Evolutionary conservation across 495 filamentous ascomycete species (phyloP).

Genomic region (Xylaria curta): DNA sequence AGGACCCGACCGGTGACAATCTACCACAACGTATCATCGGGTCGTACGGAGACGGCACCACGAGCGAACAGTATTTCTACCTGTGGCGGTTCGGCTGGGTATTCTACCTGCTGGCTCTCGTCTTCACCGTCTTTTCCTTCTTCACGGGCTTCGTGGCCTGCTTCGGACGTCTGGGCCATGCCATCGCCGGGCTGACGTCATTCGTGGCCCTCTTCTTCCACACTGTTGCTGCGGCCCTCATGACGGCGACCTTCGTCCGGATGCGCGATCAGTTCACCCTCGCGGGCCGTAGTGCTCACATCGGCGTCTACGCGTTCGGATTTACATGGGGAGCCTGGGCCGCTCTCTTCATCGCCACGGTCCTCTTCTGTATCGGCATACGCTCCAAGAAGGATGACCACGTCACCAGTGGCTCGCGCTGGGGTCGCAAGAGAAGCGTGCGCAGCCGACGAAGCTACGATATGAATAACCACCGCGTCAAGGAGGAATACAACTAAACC

Average conservation of each 20-base stretch:
- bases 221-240: constrained; percentile 54
- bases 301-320: constrained; percentile 78
- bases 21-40: constrained; percentile 53
- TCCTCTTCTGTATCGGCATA: constrained; percentile 70
- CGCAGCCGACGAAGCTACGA: constrained; percentile 54
- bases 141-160: constrained; percentile 59
- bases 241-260: constrained; percentile 71
- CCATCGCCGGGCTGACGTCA: constrained; percentile 47
- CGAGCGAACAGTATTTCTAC: constrained; percentile 57
- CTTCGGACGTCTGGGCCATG: constrained; percentile 56
- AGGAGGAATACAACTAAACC: constrained; percentile 68
- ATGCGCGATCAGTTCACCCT: constrained; percentile 72
- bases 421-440: constrained; percentile 45
- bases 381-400: constrained; percentile 26
- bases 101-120: constrained; percentile 74
- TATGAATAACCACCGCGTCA: constrained; percentile 59
- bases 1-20: constrained; percentile 36
- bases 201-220: constrained; percentile 52
- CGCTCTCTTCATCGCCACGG: constrained; percentile 70
- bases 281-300: constrained; percentile 60
- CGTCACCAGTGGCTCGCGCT: constrained; percentile 32
- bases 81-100: constrained; percentile 72
- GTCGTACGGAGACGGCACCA: constrained; percentile 52
- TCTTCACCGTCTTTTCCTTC: constrained; percentile 64
- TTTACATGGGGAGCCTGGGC: constrained; percentile 86